A percentile compares a stretch with the other conserved stretches of the same genome.
These are phyloP conservation scores for Cornus controversa DNA, from an alignment of 148 eudicot species.

Conservation along the genomic window DNA sequence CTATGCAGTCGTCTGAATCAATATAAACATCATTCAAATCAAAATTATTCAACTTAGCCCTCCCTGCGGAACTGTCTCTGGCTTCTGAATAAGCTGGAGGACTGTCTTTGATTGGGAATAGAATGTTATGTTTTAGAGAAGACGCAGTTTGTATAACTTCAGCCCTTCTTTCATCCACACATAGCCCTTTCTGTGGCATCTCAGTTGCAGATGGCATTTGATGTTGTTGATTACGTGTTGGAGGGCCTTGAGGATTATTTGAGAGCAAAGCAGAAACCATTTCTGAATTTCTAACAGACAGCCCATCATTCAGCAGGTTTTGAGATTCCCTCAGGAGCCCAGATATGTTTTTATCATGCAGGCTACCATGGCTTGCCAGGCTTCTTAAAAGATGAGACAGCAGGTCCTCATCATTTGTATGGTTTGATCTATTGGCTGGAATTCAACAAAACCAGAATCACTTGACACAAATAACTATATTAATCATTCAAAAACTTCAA, in stretches of 20 bases:
- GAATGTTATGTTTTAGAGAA: conserved; percentile 23
- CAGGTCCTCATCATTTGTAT: conserved; percentile 59
- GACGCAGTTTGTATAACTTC: conserved; percentile 24
- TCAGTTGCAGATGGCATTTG: conserved; percentile 24
- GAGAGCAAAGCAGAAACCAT: conserved; percentile 37
- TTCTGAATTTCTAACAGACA: conserved; percentile 32
- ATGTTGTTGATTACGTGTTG: conserved; percentile 31
- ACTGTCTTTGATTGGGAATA: conserved; percentile 18
- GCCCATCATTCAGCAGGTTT: conserved; percentile 37
- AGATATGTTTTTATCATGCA: conserved; percentile 34
- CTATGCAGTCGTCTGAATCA: conserved; percentile 49
- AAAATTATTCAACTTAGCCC: conserved; percentile 33
- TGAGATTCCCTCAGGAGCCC: conserved; percentile 44
- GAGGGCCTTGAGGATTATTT: conserved; percentile 34
- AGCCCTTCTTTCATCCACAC: conserved; percentile 19
- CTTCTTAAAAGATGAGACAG: conserved; percentile 64
- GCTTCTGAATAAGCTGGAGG: conserved; percentile 23
- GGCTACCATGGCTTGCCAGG: conserved; percentile 49
- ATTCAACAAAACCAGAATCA: background rate
- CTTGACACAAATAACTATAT: background rate
- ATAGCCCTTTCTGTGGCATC: conserved; percentile 22
- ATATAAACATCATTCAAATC: conserved; percentile 62
- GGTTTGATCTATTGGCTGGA: conserved; percentile 63
- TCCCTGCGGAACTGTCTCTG: conserved; percentile 23
- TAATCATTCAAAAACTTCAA: too few species aligned